Conservation (phyloP, 805 yeast species). For the Starmerella lactis-condensi region DNA sequence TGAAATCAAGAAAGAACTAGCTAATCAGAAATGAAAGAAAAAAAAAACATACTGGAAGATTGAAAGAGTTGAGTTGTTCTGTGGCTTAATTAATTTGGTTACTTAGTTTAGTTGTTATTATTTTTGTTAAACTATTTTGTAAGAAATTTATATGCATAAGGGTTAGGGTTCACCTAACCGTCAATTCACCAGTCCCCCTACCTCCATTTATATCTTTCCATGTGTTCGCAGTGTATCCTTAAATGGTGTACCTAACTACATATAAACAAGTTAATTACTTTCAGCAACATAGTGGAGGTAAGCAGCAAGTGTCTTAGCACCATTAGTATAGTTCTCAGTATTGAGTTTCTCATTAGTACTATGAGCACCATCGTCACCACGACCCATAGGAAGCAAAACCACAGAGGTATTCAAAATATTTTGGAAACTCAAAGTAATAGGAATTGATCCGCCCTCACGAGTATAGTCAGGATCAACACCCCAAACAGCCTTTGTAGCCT, state of each 20-base stretch:
- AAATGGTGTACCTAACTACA: no score
- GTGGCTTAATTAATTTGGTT: no score
- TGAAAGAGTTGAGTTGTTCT: no score
- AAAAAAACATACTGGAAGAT: no score
- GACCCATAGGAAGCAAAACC: constrained; percentile 86
- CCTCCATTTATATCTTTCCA: no score
- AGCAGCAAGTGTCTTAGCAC: constrained; percentile 83
- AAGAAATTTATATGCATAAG: no score
- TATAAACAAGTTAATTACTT: constrained; percentile 6
- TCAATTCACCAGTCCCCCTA: no score
- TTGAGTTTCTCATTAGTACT: constrained; percentile 91
- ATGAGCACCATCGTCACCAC: constrained; percentile 99
- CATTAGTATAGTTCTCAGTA: constrained; percentile 74
- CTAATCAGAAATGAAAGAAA: no score
- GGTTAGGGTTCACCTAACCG: no score
- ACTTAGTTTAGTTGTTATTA: no score
- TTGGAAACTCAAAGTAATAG: constrained; percentile 89
- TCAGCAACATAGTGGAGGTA: constrained; percentile 72
- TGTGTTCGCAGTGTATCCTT: no score
- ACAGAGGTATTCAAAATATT: constrained; percentile 70
- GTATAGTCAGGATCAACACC: constrained; percentile 89
- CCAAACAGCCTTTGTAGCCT: constrained; percentile 91
- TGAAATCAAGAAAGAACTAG: constrained; percentile 83
- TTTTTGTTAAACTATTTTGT: no score
- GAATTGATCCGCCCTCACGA: constrained; percentile 98